phyloP scores from a whole-genome alignment of 768 basidiomycete species.

The Auriculariales sp. region DNA sequence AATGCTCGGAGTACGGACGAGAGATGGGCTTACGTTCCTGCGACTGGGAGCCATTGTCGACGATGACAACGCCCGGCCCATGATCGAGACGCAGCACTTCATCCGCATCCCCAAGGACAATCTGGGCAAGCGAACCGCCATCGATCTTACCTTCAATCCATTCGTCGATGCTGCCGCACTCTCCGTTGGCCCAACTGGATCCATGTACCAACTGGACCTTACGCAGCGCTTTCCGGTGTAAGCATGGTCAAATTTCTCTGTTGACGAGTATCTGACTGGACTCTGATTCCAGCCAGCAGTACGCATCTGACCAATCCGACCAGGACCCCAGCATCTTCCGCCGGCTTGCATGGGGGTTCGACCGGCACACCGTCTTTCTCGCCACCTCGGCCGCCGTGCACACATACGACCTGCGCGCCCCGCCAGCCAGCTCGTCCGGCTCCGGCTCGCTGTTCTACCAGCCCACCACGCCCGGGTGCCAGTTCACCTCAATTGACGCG shows the following conservation, averaged over 20 bases:
- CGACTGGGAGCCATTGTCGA: background rate
- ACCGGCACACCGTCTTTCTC: conserved; percentile 19
- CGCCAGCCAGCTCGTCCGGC: background rate
- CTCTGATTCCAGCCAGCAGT: background rate
- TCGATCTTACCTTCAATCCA: background rate
- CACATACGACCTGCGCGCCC: background rate
- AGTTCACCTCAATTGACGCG: conserved; percentile 42
- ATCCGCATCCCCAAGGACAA: background rate
- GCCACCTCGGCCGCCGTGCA: conserved; percentile 13
- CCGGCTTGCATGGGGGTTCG: background rate
- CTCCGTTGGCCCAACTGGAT: background rate
- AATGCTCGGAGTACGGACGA: too few species aligned
- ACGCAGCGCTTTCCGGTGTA: too few species aligned
- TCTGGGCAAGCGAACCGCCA: background rate
- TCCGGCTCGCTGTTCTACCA: too few species aligned
- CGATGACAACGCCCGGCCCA: background rate
- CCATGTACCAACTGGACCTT: background rate
- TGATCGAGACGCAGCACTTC: background rate
- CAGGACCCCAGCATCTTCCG: conserved; percentile 16
- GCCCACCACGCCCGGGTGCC: too few species aligned
- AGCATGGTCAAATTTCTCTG: too few species aligned
- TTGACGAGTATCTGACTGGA: too few species aligned
- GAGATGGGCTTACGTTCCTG: too few species aligned
- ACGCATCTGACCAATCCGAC: background rate
- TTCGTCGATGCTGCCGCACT: background rate